Percentiles rank a stretch among this genome's conserved stretches.
These are phyloP conservation scores for Epichloe elymi DNA, from an alignment of 2,329 filamentous ascomycete species.

Conservation along the genomic window DNA sequence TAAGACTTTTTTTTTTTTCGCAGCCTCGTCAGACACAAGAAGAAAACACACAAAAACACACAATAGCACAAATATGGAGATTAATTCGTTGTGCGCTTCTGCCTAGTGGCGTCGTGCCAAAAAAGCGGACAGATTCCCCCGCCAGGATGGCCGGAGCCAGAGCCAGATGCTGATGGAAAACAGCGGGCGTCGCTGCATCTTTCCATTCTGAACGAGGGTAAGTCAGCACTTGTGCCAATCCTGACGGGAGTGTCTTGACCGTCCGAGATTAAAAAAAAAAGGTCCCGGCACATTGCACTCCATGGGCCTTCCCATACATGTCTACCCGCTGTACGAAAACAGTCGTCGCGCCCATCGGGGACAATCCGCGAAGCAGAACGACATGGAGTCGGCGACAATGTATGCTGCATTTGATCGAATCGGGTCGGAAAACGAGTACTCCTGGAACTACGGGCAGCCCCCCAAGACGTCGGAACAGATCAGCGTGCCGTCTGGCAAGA, in stretches of 20 bases:
- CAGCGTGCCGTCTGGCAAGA: constrained; percentile 37
- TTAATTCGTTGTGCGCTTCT: neutral
- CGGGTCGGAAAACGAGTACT: constrained; percentile 35
- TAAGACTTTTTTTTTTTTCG: constrained; percentile 12
- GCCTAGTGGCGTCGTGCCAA: constrained; percentile 20
- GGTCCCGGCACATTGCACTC: constrained; percentile 42
- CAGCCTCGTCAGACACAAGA: too few species aligned
- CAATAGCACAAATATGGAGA: neutral
- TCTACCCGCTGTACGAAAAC: constrained; percentile 57
- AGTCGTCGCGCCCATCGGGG: constrained; percentile 41
- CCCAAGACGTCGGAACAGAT: constrained; percentile 37
- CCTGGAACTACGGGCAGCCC: constrained; percentile 42
- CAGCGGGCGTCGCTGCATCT: constrained; percentile 33
- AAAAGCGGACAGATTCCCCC: constrained; percentile 29
- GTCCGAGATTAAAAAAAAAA: constrained; percentile 13
- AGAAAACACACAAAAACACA: too few species aligned
- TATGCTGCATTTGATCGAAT: constrained; percentile 49
- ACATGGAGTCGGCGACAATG: constrained; percentile 42
- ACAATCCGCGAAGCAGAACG: constrained; percentile 42
- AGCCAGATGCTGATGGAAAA: constrained; percentile 30
- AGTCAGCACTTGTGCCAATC: neutral
- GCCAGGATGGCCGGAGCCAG: constrained; percentile 41
- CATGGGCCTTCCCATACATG: constrained; percentile 50
- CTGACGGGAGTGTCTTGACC: too few species aligned
- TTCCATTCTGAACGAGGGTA: constrained; percentile 23